Evolutionary conservation across 2,329 filamentous ascomycete species (phyloP).

Genomic region (Colletotrichum sp.): DNA sequence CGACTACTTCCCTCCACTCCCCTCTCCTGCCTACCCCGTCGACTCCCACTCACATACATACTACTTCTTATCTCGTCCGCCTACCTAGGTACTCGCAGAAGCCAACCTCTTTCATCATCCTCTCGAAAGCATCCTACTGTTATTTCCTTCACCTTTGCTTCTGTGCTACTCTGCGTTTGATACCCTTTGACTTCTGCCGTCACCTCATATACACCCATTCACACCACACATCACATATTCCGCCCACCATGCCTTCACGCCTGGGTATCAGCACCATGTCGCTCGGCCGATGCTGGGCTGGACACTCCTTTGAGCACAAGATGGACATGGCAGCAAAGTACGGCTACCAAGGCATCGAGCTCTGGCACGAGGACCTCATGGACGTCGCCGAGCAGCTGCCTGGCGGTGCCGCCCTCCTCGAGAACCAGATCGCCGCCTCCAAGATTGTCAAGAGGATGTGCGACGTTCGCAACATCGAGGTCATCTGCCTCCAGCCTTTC

Average conservation of each 20-base stretch:
- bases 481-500: slow-evolving; percentile 79
- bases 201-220: not conserved
- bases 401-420: slow-evolving; percentile 37
- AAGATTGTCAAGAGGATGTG: slow-evolving; percentile 62
- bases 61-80: not conserved
- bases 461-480: slow-evolving; percentile 54
- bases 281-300: slow-evolving; percentile 71
- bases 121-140: not conserved
- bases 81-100: not conserved
- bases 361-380: slow-evolving; percentile 79
- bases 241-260: slow-evolving; percentile 53
- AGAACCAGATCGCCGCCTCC: slow-evolving; percentile 63
- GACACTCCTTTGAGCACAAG: slow-evolving; percentile 71
- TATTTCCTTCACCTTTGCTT: not conserved
- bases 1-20: not conserved
- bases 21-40: not conserved
- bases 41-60: not conserved
- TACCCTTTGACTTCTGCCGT: not conserved
- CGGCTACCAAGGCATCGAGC: slow-evolving; percentile 73
- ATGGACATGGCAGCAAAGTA: slow-evolving; percentile 70
- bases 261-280: slow-evolving; percentile 80
- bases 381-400: slow-evolving; percentile 57
- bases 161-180: not conserved
- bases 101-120: not conserved
- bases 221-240: not conserved